These are phyloP conservation scores for Ephemerocybe angulata DNA, from an alignment of 768 basidiomycete genomes.

Conservation along the genomic window DNA sequence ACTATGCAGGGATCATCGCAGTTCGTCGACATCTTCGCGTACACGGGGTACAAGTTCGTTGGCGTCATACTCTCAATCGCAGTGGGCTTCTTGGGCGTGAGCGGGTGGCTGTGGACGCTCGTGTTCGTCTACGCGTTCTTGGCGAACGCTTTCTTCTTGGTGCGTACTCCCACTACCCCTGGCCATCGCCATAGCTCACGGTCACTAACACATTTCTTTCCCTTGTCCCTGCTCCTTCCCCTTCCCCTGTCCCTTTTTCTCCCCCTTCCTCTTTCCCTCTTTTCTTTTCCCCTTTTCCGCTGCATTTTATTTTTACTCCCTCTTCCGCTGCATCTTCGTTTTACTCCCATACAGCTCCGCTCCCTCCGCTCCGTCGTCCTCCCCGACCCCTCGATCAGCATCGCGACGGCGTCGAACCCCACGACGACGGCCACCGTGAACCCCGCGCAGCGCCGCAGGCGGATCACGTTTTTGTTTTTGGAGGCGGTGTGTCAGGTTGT, in stretches of 20 bases:
- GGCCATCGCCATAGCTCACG: too few species aligned
- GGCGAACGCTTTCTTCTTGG: conserved; percentile 92
- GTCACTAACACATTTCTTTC: not conserved
- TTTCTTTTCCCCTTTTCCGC: not conserved
- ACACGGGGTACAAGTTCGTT: conserved; percentile 97
- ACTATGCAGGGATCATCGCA: too few species aligned
- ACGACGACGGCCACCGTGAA: conserved; percentile 61
- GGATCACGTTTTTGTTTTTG: conserved; percentile 86
- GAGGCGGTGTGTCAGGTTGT: conserved; percentile 78
- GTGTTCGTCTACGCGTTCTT: conserved; percentile 84
- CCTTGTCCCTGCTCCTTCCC: too few species aligned
- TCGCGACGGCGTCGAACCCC: conserved; percentile 32
- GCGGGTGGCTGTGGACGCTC: conserved; percentile 58
- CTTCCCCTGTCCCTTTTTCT: too few species aligned
- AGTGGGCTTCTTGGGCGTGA: conserved; percentile 60
- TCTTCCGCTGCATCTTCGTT: not conserved
- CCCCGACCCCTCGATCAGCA: conserved; percentile 61
- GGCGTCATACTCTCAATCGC: conserved; percentile 86
- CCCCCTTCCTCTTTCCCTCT: not conserved
- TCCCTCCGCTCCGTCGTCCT: conserved; percentile 90
- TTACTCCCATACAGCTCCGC: conserved; percentile 82
- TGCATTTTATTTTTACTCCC: not conserved
- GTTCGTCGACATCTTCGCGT: conserved; percentile 81
- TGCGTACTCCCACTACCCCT: conserved; percentile 40
- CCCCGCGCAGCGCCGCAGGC: conserved; percentile 73